Conservation (phyloP, 176 grass and related monocot species). For the Oryza brachyantha region DNA sequence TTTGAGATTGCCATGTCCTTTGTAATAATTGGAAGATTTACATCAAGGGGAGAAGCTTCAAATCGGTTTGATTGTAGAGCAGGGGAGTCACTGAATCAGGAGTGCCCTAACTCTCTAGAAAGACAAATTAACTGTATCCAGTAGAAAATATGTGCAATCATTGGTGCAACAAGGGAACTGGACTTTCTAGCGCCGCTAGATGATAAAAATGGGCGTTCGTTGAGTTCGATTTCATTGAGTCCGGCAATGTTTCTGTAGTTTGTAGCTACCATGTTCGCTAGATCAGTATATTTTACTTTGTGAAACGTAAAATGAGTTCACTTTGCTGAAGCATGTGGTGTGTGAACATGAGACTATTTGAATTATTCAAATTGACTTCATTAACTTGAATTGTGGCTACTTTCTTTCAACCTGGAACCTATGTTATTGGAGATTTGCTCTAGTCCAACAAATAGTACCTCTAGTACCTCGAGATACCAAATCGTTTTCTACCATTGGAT, state of each 20-base stretch:
- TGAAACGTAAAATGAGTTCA: neutral
- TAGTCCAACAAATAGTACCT: too few species aligned
- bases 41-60: neutral
- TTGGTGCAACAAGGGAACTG: neutral
- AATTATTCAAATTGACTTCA: neutral
- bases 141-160: neutral
- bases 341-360: neutral
- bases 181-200: too few species aligned
- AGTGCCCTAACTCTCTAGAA: neutral
- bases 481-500: too few species aligned
- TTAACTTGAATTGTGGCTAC: neutral
- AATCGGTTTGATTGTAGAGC: conserved; percentile 4
- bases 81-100: neutral
- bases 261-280: neutral
- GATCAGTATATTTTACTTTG: neutral
- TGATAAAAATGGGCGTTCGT: too few species aligned
- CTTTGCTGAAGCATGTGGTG: neutral
- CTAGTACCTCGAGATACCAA: too few species aligned
- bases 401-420: neutral
- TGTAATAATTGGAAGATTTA: neutral
- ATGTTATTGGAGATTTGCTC: too few species aligned
- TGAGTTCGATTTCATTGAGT: neutral
- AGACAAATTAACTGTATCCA: neutral
- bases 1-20: neutral
- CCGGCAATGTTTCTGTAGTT: neutral